These are phyloP conservation scores for Aspergillus incahuasiensis DNA, from an alignment of 495 filamentous ascomycete species.

Conservation along the genomic window DNA sequence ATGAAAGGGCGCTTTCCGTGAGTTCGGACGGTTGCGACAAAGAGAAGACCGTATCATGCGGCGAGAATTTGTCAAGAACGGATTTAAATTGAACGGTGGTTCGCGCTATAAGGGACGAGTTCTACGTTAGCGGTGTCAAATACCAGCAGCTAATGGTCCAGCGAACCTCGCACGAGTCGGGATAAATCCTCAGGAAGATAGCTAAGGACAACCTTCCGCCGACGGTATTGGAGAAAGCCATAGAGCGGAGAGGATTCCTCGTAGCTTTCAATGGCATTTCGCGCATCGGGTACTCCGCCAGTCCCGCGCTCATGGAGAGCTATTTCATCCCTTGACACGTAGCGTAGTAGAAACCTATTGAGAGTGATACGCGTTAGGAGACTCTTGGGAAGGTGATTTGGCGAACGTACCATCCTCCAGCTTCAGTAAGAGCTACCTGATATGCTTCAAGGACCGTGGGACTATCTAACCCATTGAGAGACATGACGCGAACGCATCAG, in stretches of 20 bases:
- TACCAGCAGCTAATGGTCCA: neutral
- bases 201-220: constrained; percentile 86
- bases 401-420: constrained; percentile 85
- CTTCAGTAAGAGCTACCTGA: constrained; percentile 71
- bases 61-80: constrained; percentile 78
- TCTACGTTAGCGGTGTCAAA: constrained; percentile 6
- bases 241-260: constrained; percentile 83
- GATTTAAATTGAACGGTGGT: constrained; percentile 91
- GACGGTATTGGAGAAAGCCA: constrained; percentile 84
- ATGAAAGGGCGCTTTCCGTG: constrained; percentile 79
- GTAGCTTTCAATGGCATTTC: constrained; percentile 70
- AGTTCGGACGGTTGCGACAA: constrained; percentile 72
- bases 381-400: neutral
- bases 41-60: constrained; percentile 77
- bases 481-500: constrained; percentile 64
- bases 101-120: constrained; percentile 55
- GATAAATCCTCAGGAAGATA: constrained; percentile 89
- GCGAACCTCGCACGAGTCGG: constrained; percentile 80
- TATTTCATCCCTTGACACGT: constrained; percentile 82
- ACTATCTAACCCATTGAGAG: constrained; percentile 93
- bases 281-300: constrained; percentile 80
- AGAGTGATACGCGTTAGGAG: constrained; percentile 2
- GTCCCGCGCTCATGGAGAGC: constrained; percentile 71
- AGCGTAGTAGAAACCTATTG: constrained; percentile 88
- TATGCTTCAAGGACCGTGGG: constrained; percentile 77